Evolutionary conservation across 2,329 filamentous ascomycete species (phyloP).

Genomic region (Talaromyces sp.): DNA sequence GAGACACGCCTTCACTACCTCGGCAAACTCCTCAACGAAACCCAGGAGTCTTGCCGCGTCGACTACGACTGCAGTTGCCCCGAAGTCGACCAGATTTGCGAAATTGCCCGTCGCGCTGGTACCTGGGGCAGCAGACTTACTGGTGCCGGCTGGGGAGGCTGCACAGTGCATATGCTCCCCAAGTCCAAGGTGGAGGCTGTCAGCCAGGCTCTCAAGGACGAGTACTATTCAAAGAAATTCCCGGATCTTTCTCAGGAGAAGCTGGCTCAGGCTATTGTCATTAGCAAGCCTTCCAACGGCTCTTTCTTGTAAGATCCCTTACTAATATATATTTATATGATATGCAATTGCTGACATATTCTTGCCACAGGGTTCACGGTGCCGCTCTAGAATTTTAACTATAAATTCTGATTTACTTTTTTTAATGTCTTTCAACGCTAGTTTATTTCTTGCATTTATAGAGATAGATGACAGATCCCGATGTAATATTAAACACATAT

Average conservation of each 20-base stretch:
- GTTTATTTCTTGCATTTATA: neutral
- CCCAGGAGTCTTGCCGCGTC: constrained; percentile 80
- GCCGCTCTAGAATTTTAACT: constrained; percentile 5
- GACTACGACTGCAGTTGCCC: constrained; percentile 88
- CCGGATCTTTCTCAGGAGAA: constrained; percentile 67
- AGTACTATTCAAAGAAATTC: constrained; percentile 75
- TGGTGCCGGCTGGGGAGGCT: constrained; percentile 94
- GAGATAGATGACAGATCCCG: neutral
- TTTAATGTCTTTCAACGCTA: neutral
- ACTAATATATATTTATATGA: neutral
- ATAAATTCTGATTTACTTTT: neutral
- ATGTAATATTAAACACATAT: constrained; percentile 1
- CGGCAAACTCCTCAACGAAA: constrained; percentile 80
- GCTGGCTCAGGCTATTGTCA: constrained; percentile 73
- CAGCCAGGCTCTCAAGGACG: constrained; percentile 67
- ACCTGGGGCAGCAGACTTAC: constrained; percentile 82
- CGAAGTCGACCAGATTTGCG: constrained; percentile 85
- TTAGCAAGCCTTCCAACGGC: constrained; percentile 65
- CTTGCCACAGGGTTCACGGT: constrained; percentile 8
- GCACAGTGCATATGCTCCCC: constrained; percentile 87
- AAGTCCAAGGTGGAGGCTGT: constrained; percentile 75
- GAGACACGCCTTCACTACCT: constrained; percentile 67
- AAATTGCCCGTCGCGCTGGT: constrained; percentile 70
- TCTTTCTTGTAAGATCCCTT: constrained; percentile 34
- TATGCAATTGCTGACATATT: neutral